These are phyloP conservation scores for Cicer chorassanicum DNA, from an alignment of 306 rosid genomes.

Conservation along the genomic window DNA sequence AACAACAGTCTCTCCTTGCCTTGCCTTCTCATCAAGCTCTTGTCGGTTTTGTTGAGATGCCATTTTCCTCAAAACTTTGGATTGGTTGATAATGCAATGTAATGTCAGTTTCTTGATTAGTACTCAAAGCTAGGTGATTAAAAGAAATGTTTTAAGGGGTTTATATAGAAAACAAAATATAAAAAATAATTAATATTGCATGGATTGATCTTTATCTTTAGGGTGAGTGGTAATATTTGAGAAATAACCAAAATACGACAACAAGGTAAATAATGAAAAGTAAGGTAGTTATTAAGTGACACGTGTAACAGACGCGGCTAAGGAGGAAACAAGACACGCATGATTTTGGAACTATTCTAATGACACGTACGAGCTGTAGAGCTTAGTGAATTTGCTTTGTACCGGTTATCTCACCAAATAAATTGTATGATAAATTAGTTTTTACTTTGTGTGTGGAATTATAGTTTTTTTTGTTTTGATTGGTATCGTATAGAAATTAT, in stretches of 20 bases:
- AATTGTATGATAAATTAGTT: no score
- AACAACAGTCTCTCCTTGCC: conserved; percentile 75
- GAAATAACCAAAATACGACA: conserved; percentile 44
- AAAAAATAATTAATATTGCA: neutral
- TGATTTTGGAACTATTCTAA: neutral
- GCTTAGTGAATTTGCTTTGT: conserved; percentile 12
- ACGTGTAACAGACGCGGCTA: conserved; percentile 42
- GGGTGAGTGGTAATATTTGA: conserved; percentile 5
- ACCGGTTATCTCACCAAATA: conserved; percentile 11
- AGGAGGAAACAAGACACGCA: conserved; percentile 39
- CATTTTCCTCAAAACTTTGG: conserved; percentile 45
- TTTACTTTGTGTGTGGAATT: no score
- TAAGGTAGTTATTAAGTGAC: conserved; percentile 31
- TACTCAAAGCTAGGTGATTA: neutral
- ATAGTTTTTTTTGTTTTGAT: no score
- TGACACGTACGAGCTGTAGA: conserved; percentile 31
- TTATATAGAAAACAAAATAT: conserved; percentile 36
- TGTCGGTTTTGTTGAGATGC: conserved; percentile 44
- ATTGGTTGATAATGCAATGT: neutral
- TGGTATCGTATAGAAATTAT: no score
- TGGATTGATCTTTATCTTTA: no score
- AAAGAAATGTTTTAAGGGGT: conserved; percentile 13
- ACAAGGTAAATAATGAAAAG: conserved; percentile 35
- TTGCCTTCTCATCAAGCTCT: conserved; percentile 68
- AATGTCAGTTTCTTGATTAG: neutral